Percentiles rank a stretch among this genome's conserved stretches.
Conservation (phyloP, 2,329 filamentous ascomycete genomes). For the Monilinia aucupariae region DNA sequence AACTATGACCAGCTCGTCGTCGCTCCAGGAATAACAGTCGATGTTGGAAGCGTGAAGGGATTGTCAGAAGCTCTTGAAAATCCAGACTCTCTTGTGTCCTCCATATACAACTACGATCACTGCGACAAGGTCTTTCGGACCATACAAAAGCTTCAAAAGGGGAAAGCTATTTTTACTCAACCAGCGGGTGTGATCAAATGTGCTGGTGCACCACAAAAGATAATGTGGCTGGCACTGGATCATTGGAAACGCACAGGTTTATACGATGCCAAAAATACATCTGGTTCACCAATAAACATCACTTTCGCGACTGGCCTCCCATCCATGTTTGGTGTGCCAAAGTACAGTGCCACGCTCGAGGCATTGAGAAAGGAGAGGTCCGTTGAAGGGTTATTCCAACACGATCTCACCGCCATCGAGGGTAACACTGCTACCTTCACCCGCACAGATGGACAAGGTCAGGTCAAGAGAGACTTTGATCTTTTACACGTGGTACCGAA, state of each 20-base stretch:
- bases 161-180: slow-evolving; percentile 54
- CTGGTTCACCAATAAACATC: slow-evolving; percentile 45
- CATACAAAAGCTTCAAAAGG: slow-evolving; percentile 44
- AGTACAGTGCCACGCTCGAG: slow-evolving; percentile 52
- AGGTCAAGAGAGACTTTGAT: slow-evolving; percentile 47
- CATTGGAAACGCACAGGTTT: slow-evolving; percentile 51
- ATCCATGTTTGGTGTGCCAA: slow-evolving; percentile 55
- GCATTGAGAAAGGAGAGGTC: slow-evolving; percentile 48
- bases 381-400: slow-evolving; percentile 54
- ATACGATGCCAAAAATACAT: slow-evolving; percentile 41
- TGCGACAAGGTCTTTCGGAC: slow-evolving; percentile 49
- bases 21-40: slow-evolving; percentile 50
- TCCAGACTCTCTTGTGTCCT: slow-evolving; percentile 45
- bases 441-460: slow-evolving; percentile 38
- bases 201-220: slow-evolving; percentile 56
- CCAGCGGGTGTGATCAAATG: slow-evolving; percentile 55
- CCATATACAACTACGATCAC: slow-evolving; percentile 53
- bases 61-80: slow-evolving; percentile 51
- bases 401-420: slow-evolving; percentile 49
- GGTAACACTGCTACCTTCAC: slow-evolving; percentile 50
- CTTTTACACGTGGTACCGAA: slow-evolving; percentile 54
- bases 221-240: slow-evolving; percentile 57
- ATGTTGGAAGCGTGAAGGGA: slow-evolving; percentile 49
- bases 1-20: slow-evolving; percentile 62
- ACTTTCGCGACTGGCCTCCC: slow-evolving; percentile 51